Base-by-base conservation (phyloP, 1,139 yeast species). In the Suhomyces bokatorum region DNA sequence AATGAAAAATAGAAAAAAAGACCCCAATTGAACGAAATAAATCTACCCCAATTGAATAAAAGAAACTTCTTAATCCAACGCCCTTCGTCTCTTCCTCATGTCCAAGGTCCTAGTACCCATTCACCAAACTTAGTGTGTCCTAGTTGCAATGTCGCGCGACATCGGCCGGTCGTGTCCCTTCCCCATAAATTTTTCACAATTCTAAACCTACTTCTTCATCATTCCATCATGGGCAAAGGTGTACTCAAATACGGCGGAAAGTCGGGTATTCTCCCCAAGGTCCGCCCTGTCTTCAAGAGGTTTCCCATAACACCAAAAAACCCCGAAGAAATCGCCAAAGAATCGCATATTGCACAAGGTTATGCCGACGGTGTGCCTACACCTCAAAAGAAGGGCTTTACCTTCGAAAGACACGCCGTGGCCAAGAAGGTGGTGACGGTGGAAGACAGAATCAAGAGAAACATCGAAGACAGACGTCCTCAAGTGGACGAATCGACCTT, bases 191-290 rank as follows among this genome's bases (percentile, higher is more conserved):
- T 37, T 37, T 37, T 37, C 40, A 37, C 14, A 22, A 30, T 13
- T 30, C 13, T 4, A 31, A 11, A 15, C 13, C 30, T 13, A 30
- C 40, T 17, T 16, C n/a, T 26, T 30, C 41, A 37, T 13, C 37
- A 37, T 15, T 15, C 13, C 37, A 51, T 28, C 40, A 76, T 77
- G 82, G 78, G 81, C 46, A 80, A 77, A 56, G 74, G 81, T 46
- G 69, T 73, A 22, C 59, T 77, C 37, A 78, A 73, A 54, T 73
- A 67, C 56, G 82, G 82, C 29, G 82, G 82, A n/a, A 86, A 86
- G 67, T 85, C 95, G 43, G 97, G 97, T 61, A 73, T 87, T 40
- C 75, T 90, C 54, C 97, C 97, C 42, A 75, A 71, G 47, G 83
- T 87, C 12, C 83, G 96, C 59, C 81, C 85, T 32, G 79, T 85